A percentile compares a stretch with the other conserved stretches of the same genome.
These are phyloP conservation scores for Lizanozyma gosingica DNA, from an alignment of 1,139 yeast genomes.

Conservation along the genomic window DNA sequence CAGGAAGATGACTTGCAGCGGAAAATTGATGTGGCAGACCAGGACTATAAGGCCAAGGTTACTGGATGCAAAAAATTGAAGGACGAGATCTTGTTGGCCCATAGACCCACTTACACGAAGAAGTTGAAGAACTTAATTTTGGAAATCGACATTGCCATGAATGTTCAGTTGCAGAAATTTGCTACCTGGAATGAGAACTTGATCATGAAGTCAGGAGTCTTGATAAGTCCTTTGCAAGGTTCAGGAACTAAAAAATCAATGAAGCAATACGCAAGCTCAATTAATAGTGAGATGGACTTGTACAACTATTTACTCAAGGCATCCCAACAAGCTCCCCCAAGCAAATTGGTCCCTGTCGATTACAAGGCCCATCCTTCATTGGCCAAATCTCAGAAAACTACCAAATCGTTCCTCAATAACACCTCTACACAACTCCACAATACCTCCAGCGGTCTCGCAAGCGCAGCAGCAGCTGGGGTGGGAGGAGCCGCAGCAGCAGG, in stretches of 20 bases:
- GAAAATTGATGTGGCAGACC: constrained; percentile 77
- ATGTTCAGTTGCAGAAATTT: constrained; percentile 80
- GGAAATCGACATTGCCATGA: constrained; percentile 83
- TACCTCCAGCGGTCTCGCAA: constrained; percentile 1
- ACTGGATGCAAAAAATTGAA: constrained; percentile 64
- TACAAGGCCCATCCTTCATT: constrained; percentile 73
- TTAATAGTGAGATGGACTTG: constrained; percentile 77
- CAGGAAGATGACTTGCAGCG: constrained; percentile 85
- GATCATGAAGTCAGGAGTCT: constrained; percentile 76
- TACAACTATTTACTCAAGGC: constrained; percentile 55
- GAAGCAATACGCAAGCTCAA: constrained; percentile 64
- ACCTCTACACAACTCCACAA: too few relatives aligned
- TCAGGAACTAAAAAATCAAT: constrained; percentile 50
- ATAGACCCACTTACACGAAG: constrained; percentile 71
- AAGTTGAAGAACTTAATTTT: constrained; percentile 69
- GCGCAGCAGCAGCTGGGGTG: constrained; percentile 2
- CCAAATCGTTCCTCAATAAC: constrained; percentile 34
- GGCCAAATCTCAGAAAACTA: constrained; percentile 19
- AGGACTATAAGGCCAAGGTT: constrained; percentile 75
- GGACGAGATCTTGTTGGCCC: constrained; percentile 59
- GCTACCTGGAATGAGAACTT: constrained; percentile 82
- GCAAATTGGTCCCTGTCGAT: constrained; percentile 53
- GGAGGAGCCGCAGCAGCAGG: constrained; percentile 5
- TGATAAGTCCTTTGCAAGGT: constrained; percentile 59
- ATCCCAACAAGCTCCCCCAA: constrained; percentile 28